Evolutionary conservation across 257 asterid species (phyloP), one percentile per base, ranked within the genome.

Genomic region (Solanum pennellii): DNA sequence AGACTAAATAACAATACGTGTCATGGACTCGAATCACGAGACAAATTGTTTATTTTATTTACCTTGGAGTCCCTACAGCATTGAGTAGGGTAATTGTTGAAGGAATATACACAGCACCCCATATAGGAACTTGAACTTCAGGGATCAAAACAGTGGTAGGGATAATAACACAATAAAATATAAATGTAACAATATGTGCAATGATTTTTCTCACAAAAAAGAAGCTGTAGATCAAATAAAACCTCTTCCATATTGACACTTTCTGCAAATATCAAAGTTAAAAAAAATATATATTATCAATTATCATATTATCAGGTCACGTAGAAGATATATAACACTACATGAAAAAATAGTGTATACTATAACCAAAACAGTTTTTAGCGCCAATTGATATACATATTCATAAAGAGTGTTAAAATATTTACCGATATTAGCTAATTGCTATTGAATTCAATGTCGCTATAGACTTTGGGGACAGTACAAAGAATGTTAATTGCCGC

Each of bases 101-200:
- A 3, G 90, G 90, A n/a, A 89, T 89, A 29, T 89, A 89, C 6
- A 89, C 76, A 56, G 90, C 89, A n/a, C 87, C 90, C 90, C 90
- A 89, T 5, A 21, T 41, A 18, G 90, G 90, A 83, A 89, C 87
- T 45, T 89, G 87, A 29, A 89, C 89, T 71, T 89, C 89, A 8
- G 90, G 90, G 25, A 88, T 76, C 82, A 89, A 62, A 60, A 86
- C 65, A 9, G 90, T 80, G 0, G 88, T 84, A 16, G 90, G 90
- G 56, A 89, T 62, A 20, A 89, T 37, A 69, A 89, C 84, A 33
- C 89, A 89, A 72, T 86, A 89, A 73, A 89, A 89, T 44, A 82
- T 45, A 33, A 89, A 89, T 41, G 90, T 89, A 82, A 86, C 90
- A 16, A 83, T n/a, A 33, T 89, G 90, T 15, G 90, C 89, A 11